Base-by-base conservation (phyloP, 148 eudicot genomes). In the Simmondsia chinensis region DNA sequence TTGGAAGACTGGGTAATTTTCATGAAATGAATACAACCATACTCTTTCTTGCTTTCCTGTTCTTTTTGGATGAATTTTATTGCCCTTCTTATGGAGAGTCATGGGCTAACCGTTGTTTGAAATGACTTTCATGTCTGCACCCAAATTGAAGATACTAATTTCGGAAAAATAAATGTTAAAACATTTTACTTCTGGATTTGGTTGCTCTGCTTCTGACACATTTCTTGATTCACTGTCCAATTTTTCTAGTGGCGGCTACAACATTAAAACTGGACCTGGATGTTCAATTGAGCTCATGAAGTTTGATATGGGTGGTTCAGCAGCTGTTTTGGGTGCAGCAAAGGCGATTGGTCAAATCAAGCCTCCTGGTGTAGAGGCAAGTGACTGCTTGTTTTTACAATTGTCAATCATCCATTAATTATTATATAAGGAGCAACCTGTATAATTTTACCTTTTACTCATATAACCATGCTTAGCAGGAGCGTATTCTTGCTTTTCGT, bases 261-360 rank as follows among this genome's bases (percentile, higher is more conserved):
- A 91, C 72, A 86, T 91, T 41, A 91, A 91, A 71, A 86, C 95
- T 15, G 99, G 95, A 43, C 79, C 87, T 29, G 99, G 89, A 14
- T 86, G 96, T 59, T 74, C 70, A 9, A 82, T 91, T 54, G 99
- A 91, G 69, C 72, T 77, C 37, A 91, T 91, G 99, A 91, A 91
- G 69, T 61, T 66, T 70, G 99, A 91, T 53, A 86, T 91, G 99
- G 99, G 99, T 50, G 99, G 99, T 33, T 74, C 99, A 46, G 96
- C 99, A 18, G 99, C 99, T 37, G 99, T 91, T 32, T 64, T 91
- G 11, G 99, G 96, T 56, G 99, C 99, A 43, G 99, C 99, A 39
- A 93, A 93, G 77, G 94, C 94, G 54, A 79, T 93, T 54, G 99
- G 81, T 55, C 94, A 93, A 75, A 93, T 93, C 39, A 93, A 82